Base-by-base conservation (phyloP, 805 yeast genomes). In the Barnettozyma populi region DNA sequence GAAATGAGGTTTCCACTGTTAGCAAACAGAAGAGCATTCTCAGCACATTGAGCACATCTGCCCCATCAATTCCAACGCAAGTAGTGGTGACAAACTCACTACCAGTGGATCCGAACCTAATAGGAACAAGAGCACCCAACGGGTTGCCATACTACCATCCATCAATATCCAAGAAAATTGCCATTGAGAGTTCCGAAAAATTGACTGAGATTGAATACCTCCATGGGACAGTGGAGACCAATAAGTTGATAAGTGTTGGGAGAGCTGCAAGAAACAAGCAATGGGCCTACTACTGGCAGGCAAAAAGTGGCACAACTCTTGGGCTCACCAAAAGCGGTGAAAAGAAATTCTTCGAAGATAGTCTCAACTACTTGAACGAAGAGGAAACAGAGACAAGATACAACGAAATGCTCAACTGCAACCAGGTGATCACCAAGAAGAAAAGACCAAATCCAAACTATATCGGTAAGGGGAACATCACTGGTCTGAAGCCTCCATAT, bases 361-460 rank as follows among this genome's bases (percentile, higher is more conserved):
- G 66, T 44, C 61, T 65, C 36, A 69, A 66, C 19, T 57, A 60
- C 18, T 50, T 71, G 31, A 55, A 56, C 3, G 54, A 61, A 19
- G 63, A 61, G 20, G 63, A 59, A 19, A 59, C 64, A 9, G 65
- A 59, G 14, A 60, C 59, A 1, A 60, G 51, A 5, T 64, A 67
- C 42, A 74, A 74, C 46, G 73, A 68, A 32, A 63, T 59, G 18
- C 57, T 74, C n/a, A 55, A 68, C 47, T 66, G 66, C 31, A 72
- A 69, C 20, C 78, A 74, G 53, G 63, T 71, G 7, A 68, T 71
- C 20, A 70, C 71, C 8, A 71, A 73, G 19, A 70, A 67, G 52
- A 66, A 74, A 51, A 62, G 57, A 41, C 77, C 80, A 2, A 77
- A 75, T 58, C 73, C 79, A 9, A 78, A 78, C 54, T 67, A 71